Base-by-base conservation (phyloP, 129 eudicot species). In the Pittosporum tobira region DNA sequence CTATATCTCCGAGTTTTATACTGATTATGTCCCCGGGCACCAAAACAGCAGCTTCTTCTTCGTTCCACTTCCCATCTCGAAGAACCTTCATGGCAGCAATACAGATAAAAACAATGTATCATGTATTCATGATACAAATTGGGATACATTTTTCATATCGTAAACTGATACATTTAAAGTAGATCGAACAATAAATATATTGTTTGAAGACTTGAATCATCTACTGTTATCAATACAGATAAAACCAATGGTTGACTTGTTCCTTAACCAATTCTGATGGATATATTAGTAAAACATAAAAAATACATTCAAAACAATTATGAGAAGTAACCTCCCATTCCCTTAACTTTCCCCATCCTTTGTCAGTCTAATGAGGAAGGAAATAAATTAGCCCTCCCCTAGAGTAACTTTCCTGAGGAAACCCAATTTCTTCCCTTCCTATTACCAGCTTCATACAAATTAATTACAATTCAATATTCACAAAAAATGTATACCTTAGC, bases 1-100 rank as follows among this genome's bases (percentile, higher is more conserved):
- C 29, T 24, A 93, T 93, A 75, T 93, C 99, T 22, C 99, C 99
- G 11, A 93, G 84, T 59, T 93, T 93, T 12, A 93, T 72, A 51
- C 99, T 93, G 51, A 93, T 74, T 49, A 93, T 71, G 59, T 93
- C 99, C 34, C 99, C 99, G 26, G 99, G 99, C 56, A 93, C 99
- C 34, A 93, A 82, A 47, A 84, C 51, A 1, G 96, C 67, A 36
- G 99, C 96, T 70, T 93, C 99, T 61, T 93, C 91, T 67, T 87
- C 99, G 7, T 27, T 78, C 99, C 99, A 93, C 59, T 77, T 78
- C 45, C 96, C 99, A 87, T 93, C 94, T 43, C 99, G 75, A 42
- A 93, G 69, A 73, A 93, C 88, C 99, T 90, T 38, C 7, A 34
- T 44, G 20, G 31, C 44, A 26, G 11, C 6, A 30, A 52, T 54